Evolutionary conservation across 768 basidiomycete species (phyloP).

Genomic region (Astraeus odoratus): DNA sequence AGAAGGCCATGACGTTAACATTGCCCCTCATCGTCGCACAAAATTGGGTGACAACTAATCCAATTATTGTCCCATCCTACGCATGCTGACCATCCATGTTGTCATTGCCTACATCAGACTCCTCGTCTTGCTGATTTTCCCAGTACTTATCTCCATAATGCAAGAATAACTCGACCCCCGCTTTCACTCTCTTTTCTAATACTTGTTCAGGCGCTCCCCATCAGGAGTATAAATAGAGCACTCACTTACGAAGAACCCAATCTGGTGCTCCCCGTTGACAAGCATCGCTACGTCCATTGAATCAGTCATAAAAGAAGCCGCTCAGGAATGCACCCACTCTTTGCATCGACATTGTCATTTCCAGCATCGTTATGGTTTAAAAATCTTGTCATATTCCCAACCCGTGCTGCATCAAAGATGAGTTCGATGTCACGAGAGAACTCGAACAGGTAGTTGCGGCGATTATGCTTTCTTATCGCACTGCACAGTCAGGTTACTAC

Average conservation of each 20-base stretch:
- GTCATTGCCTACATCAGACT: too few relatives aligned
- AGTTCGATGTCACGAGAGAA: not conserved
- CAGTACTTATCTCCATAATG: slow-evolving; percentile 28
- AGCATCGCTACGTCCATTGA: slow-evolving; percentile 11
- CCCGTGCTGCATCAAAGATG: slow-evolving; percentile 32
- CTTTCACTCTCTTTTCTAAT: slow-evolving; percentile 20
- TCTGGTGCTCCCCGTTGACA: slow-evolving; percentile 31
- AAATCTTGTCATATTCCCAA: slow-evolving; percentile 41
- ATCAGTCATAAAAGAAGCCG: not conserved
- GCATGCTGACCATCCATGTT: not conserved
- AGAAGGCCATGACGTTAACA: too few relatives aligned
- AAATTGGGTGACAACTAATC: not conserved
- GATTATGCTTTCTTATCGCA: slow-evolving; percentile 5
- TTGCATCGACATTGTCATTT: slow-evolving; percentile 17
- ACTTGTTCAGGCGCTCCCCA: not conserved
- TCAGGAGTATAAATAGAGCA: not conserved
- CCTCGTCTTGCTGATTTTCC: slow-evolving; percentile 2
- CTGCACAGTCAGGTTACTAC: slow-evolving; percentile 5
- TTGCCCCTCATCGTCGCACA: not conserved
- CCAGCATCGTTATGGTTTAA: slow-evolving; percentile 29
- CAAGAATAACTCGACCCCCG: slow-evolving; percentile 30
- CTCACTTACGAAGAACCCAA: slow-evolving; percentile 33
- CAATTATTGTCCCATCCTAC: not conserved
- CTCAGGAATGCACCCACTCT: slow-evolving; percentile 14
- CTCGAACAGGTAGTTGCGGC: slow-evolving; percentile 32